Evolutionary conservation across 371 early-diverging fungal genomes (phyloP), one percentile per base, ranked within the genome.

Genomic region (Saksenaea vasiformis): DNA sequence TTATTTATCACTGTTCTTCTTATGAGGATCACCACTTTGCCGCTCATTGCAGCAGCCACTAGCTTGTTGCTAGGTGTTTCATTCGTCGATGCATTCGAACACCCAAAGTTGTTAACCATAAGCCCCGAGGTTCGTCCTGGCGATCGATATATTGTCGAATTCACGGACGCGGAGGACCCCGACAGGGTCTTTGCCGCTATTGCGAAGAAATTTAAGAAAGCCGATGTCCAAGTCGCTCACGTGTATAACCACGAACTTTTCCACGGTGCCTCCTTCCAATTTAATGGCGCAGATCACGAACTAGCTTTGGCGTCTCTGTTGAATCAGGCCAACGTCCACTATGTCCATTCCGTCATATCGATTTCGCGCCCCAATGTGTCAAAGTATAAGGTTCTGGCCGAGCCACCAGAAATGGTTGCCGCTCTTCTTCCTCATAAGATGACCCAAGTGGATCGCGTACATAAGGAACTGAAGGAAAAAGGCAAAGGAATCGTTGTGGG

Each of bases 401-500:
- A 47, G 22, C 51, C 51, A 22, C 9, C n/a, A 2, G 51, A 47
- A 8, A 47, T 47, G 17, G 51, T 47, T 19, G 4, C 51, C 24
- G 51, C 51, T 17, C 51, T 47, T 47, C 51, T 47, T 47, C 67
- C 76, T 57, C 72, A 76, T 36, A 44, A 54, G 19, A 60, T 76
- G 69, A 76, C 76, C n/a, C 70, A 70, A 39, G 76, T 72, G 3
- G 66, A 72, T 22, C 54, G 47, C 13, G 76, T 76, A 8, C 76
- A 76, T 24, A 61, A 36, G 22, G 38, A 67, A 19, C 70, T 76
- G 53, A 69, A 72, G 28, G 64, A 68, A 24, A 81, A 80, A 35
- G 90, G 90, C 60, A 78, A 73, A 22, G 87, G 88, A 10, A 68
- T 89, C 71, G 85, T 84, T 64, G 86, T 91, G 54, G 89, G 86